Base-by-base conservation (phyloP, 441 rosid genomes). In the Erodium chrysanthum region DNA sequence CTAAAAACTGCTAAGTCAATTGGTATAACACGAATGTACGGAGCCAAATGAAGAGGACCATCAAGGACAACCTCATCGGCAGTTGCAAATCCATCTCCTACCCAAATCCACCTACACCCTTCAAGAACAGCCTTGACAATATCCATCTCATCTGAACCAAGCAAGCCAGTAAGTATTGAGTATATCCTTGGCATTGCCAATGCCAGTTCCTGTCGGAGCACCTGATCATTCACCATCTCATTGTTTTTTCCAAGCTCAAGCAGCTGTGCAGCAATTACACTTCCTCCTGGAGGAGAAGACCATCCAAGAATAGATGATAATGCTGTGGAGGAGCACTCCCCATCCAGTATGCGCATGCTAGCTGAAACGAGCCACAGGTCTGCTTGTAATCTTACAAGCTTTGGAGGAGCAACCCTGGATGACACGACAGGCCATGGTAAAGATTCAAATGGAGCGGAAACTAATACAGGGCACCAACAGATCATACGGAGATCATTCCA, bases 41-140 rank as follows among this genome's bases (percentile, higher is more conserved):
- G 97, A 80, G 89, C 89, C 87, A 94, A 84, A 76, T 89, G 97
- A 83, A 94, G 87, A 75, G 92, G 97, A 59, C 99, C 97, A 78
- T 94, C 89, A 64, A 94, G 96, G 75, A 91, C 99, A 77, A 94
- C 97, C 88, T 94, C 99, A 69, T 87, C 88, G 27, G 81, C 69
- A 14, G 86, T 91, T 73, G 99, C 92, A 87, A 94, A 94, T 71
- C 99, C 99, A 86, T 91, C 99, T 71, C 99, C 99, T 63, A 94
- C 97, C 99, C 99, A 94, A 72, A 94, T 87, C 99, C 99, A 94
- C 74, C 97, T 92, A 79, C 97, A 83, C 54, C 96, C 99, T 86
- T 94, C 99, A 77, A 94, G 94, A 77, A 94, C 86, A 80, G 97
- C 97, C 83, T 94, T 89, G 72, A 91, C 88, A 71, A 94, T 89